Conservation (phyloP, 2,329 filamentous ascomycete species). For the Graphiopsis chlorocephala region DNA sequence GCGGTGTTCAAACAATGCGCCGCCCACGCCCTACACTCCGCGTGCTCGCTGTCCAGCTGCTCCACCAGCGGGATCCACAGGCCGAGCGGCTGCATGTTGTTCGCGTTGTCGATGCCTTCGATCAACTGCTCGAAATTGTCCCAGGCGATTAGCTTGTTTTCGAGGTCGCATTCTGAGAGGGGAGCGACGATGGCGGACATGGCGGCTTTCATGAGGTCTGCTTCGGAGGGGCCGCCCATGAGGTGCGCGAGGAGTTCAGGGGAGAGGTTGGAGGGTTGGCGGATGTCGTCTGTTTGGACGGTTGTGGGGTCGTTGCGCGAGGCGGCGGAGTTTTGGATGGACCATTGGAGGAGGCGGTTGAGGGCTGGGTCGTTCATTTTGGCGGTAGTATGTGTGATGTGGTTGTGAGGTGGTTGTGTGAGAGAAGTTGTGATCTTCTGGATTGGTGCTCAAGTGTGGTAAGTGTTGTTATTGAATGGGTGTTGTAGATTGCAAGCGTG, state of each 20-base stretch:
- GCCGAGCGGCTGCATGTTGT: slow-evolving; percentile 76
- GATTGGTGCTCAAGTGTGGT: not conserved
- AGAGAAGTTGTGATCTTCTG: too few species aligned
- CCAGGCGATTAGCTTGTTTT: slow-evolving; percentile 78
- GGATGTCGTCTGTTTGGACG: slow-evolving; percentile 20
- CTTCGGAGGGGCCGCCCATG: slow-evolving; percentile 81
- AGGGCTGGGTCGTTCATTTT: slow-evolving; percentile 36
- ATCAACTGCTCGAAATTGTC: slow-evolving; percentile 95
- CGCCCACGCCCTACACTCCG: slow-evolving; percentile 75
- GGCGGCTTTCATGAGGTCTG: slow-evolving; percentile 82
- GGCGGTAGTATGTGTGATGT: slow-evolving; percentile 28
- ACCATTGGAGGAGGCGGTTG: slow-evolving; percentile 79
- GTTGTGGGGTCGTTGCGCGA: slow-evolving; percentile 32
- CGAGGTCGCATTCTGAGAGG: slow-evolving; percentile 57
- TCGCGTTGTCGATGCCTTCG: slow-evolving; percentile 92
- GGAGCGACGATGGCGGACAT: slow-evolving; percentile 71
- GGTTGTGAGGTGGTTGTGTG: slow-evolving; percentile 14
- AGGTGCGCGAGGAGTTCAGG: slow-evolving; percentile 70
- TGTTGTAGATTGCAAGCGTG: not conserved
- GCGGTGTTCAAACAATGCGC: slow-evolving; percentile 95
- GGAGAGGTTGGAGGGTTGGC: slow-evolving; percentile 52
- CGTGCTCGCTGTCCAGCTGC: slow-evolving; percentile 65
- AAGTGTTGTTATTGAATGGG: not conserved
- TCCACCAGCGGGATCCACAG: slow-evolving; percentile 79
- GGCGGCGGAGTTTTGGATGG: slow-evolving; percentile 60